A percentile compares a stretch with the other conserved stretches of the same genome.
phyloP scores from a whole-genome alignment of 768 basidiomycete genomes.

The Filobasidium floriforme region DNA sequence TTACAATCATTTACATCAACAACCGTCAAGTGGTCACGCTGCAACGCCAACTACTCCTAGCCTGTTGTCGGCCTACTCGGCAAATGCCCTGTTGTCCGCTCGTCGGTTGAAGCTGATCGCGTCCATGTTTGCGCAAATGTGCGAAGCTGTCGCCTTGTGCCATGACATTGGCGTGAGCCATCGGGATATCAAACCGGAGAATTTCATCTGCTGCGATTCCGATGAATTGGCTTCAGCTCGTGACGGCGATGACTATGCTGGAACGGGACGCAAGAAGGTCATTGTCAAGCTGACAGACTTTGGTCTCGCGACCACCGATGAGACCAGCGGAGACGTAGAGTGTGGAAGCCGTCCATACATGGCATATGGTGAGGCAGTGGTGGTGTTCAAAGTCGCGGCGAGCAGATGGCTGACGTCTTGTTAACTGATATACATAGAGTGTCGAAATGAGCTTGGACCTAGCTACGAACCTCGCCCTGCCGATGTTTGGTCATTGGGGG shows the following conservation, averaged over 20 bases:
- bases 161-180: slow-evolving; percentile 87
- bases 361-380: slow-evolving; percentile 69
- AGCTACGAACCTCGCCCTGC: slow-evolving; percentile 89
- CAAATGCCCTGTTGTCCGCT: slow-evolving; percentile 72
- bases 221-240: slow-evolving; percentile 32
- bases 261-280: slow-evolving; percentile 66
- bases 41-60: slow-evolving; percentile 85
- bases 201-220: slow-evolving; percentile 50
- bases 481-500: slow-evolving; percentile 98
- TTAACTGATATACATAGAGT: slow-evolving; percentile 54
- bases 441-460: slow-evolving; percentile 92
- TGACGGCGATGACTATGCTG: slow-evolving; percentile 31
- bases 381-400: background rate
- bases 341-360: slow-evolving; percentile 98
- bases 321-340: slow-evolving; percentile 88
- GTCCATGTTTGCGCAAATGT: slow-evolving; percentile 98
- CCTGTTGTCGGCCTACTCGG: slow-evolving; percentile 69
- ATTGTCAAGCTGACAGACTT: slow-evolving; percentile 96
- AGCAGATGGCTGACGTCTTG: background rate
- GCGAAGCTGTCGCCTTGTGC: slow-evolving; percentile 89
- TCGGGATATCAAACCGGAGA: slow-evolving; percentile 98
- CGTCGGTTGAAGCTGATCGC: slow-evolving; percentile 86
- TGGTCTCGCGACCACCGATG: slow-evolving; percentile 82
- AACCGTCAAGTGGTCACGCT: slow-evolving; percentile 9
- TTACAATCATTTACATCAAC: slow-evolving; percentile 28